A percentile compares a stretch with the other conserved stretches of the same genome.
phyloP scores from a whole-genome alignment of 305 asterid species.

The Rubia balearica region DNA sequence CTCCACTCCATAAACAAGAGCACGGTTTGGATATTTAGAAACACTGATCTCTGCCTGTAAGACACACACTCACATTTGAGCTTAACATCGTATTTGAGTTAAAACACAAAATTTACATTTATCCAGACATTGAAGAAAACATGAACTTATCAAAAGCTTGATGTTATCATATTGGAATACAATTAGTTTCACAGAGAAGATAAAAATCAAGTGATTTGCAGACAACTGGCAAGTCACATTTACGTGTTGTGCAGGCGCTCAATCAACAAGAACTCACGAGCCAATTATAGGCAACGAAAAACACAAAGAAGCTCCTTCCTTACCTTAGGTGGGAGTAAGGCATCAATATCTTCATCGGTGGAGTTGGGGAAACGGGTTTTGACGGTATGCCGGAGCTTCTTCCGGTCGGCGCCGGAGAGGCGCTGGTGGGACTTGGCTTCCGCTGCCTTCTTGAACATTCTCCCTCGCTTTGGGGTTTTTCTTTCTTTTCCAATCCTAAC shows the following conservation, averaged over 20 bases:
- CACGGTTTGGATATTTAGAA: conserved; percentile 75
- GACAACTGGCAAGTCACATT: not conserved
- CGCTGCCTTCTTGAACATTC: conserved; percentile 85
- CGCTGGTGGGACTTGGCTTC: conserved; percentile 91
- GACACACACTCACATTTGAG: not conserved
- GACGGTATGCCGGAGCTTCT: conserved; percentile 72
- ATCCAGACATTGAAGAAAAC: not conserved
- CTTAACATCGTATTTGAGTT: not conserved
- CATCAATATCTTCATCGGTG: conserved; percentile 64
- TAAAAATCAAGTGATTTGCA: not conserved
- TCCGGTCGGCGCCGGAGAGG: conserved; percentile 93
- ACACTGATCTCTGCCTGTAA: conserved; percentile 70
- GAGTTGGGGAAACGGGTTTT: conserved; percentile 59
- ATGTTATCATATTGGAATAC: not conserved
- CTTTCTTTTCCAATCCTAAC: not conserved
- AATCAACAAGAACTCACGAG: not conserved
- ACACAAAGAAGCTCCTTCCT: not conserved
- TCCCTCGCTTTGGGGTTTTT: conserved; percentile 2
- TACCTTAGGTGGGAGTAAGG: conserved; percentile 85
- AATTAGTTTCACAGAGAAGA: not conserved
- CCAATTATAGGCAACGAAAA: not conserved
- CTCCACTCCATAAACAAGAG: conserved; percentile 83
- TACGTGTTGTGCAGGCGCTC: not conserved
- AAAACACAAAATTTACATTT: not conserved
- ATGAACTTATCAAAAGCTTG: not conserved